phyloP scores from a whole-genome alignment of 2,329 filamentous ascomycete species.

The Penicillium expansum region DNA sequence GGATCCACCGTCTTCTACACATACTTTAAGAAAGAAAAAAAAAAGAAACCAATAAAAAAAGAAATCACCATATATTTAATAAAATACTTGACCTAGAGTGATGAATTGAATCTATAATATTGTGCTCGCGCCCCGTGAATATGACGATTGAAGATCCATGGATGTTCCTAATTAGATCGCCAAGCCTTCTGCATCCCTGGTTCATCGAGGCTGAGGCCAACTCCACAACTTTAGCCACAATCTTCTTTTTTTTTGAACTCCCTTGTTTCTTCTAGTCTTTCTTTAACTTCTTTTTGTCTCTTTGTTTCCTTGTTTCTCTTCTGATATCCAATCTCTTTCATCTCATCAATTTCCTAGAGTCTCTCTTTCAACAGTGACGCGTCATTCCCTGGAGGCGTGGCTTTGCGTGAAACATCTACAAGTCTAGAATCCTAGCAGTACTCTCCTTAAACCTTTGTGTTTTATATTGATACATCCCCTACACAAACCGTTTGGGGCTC shows the following conservation, averaged over 20 bases:
- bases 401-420: slow-evolving; percentile 1
- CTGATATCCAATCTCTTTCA: slow-evolving; percentile 6
- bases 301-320: slow-evolving; percentile 1
- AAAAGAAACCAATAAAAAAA: background rate
- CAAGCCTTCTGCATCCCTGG: slow-evolving; percentile 12
- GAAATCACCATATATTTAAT: background rate
- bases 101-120: background rate
- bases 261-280: slow-evolving; percentile 10
- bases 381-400: slow-evolving; percentile 19
- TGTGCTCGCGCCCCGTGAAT: background rate
- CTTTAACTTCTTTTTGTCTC: slow-evolving; percentile 14
- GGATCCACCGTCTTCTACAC: background rate
- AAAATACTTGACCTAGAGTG: background rate
- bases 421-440: slow-evolving; percentile 3
- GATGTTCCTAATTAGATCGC: slow-evolving; percentile 5
- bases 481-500: background rate
- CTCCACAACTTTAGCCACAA: slow-evolving; percentile 13
- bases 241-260: slow-evolving; percentile 5
- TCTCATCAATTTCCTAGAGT: slow-evolving; percentile 2
- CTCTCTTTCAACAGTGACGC: slow-evolving; percentile 12
- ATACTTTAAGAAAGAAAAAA: background rate
- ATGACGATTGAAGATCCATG: background rate
- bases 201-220: slow-evolving; percentile 10
- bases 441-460: slow-evolving; percentile 6
- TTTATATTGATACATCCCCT: background rate